These are phyloP conservation scores for Brassica rapa DNA, from an alignment of 345 rosid species.

Conservation along the genomic window DNA sequence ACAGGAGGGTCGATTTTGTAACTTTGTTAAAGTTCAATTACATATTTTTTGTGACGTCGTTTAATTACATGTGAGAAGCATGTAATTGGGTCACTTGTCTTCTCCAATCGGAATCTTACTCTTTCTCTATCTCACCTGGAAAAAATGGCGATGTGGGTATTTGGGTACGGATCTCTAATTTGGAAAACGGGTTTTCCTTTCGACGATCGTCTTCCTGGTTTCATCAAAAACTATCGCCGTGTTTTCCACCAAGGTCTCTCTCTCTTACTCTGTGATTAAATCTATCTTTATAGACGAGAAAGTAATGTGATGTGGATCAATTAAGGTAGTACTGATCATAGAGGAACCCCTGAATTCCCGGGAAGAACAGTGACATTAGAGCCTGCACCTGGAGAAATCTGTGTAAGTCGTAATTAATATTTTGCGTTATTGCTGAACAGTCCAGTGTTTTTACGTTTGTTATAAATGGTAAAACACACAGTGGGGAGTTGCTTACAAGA, in stretches of 20 bases:
- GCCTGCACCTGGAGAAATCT: slow-evolving; percentile 66
- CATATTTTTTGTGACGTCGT: not conserved
- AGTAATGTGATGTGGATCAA: not conserved
- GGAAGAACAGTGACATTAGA: slow-evolving; percentile 87
- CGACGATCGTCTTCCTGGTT: slow-evolving; percentile 77
- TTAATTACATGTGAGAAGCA: slow-evolving; percentile 4
- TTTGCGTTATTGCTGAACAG: not conserved
- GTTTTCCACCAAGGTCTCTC: slow-evolving; percentile 78
- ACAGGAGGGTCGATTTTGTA: no score
- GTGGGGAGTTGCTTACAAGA: slow-evolving; percentile 96
- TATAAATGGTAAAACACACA: slow-evolving; percentile 19
- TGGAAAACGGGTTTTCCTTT: slow-evolving; percentile 81
- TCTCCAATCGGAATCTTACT: slow-evolving; percentile 22
- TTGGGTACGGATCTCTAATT: slow-evolving; percentile 80
- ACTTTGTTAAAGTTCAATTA: no score
- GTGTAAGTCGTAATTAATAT: slow-evolving; percentile 50
- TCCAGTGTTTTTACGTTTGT: slow-evolving; percentile 13
- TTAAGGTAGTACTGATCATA: slow-evolving; percentile 88
- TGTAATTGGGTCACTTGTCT: slow-evolving; percentile 9
- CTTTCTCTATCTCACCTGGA: not conserved
- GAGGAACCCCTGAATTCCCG: slow-evolving; percentile 82
- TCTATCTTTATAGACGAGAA: not conserved
- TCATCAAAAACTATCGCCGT: slow-evolving; percentile 78
- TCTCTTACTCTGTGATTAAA: not conserved
- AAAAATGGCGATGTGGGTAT: slow-evolving; percentile 84